These are phyloP conservation scores for Sugiyamaella novakii DNA, from an alignment of 1,139 yeast species.

Conservation along the genomic window DNA sequence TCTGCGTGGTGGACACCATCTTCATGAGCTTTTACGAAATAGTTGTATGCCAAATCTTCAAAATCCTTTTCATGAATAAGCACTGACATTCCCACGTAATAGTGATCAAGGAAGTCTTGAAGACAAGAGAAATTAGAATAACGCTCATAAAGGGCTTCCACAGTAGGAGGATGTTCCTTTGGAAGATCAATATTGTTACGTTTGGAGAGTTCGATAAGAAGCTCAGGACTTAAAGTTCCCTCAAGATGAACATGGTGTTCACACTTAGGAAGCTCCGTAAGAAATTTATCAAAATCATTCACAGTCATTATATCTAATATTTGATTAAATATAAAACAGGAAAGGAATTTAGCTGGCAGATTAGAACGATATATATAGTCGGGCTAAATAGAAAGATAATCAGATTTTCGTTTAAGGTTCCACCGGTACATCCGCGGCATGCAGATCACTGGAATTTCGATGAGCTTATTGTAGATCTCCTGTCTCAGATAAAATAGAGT, in stretches of 20 bases:
- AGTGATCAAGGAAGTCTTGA: slow-evolving; percentile 75
- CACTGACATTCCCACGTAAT: slow-evolving; percentile 78
- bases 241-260: slow-evolving; percentile 82
- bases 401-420: not conserved
- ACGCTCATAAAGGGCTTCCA: slow-evolving; percentile 57
- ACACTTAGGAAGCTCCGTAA: slow-evolving; percentile 73
- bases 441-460: too few species aligned
- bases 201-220: slow-evolving; percentile 64
- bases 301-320: slow-evolving; percentile 15
- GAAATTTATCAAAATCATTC: slow-evolving; percentile 43
- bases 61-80: slow-evolving; percentile 66
- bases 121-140: slow-evolving; percentile 63
- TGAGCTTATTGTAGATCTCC: too few species aligned
- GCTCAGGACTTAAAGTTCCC: slow-evolving; percentile 75
- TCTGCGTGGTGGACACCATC: slow-evolving; percentile 68
- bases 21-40: slow-evolving; percentile 58
- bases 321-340: not conserved
- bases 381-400: too few species aligned
- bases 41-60: slow-evolving; percentile 73
- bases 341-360: too few species aligned
- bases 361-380: too few species aligned
- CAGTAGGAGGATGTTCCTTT: slow-evolving; percentile 55
- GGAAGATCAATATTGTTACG: slow-evolving; percentile 62
- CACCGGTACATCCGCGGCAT: slow-evolving; percentile 17
- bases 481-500: too few species aligned